Base-by-base conservation (phyloP, 345 rosid genomes). In the Hibiscus mutabilis region DNA sequence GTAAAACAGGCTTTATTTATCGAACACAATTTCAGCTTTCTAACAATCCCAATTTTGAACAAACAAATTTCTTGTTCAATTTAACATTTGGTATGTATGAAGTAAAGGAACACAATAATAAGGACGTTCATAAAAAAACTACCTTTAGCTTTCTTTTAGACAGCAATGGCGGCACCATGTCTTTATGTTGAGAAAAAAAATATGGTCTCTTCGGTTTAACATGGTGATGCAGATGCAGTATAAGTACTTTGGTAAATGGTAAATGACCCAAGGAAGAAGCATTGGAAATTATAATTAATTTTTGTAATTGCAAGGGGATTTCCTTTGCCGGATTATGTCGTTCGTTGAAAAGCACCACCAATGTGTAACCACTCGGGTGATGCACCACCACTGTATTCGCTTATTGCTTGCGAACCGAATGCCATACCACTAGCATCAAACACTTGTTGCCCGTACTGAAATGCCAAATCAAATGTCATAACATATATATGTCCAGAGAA, bases 341-440 rank as follows among this genome's bases (percentile, higher is more conserved):
- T 77, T 84, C 93, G 82, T 73, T 84, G 88, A 66, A 92, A 88
- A 66, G 91, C 82, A 60, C 91, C 74, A 47, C 94, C 91, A n/a
- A n/a, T n/a, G n/a, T n/a, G n/a, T n/a, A n/a, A n/a, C n/a, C n/a
- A n/a, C n/a, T n/a, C n/a, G n/a, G n/a, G n/a, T n/a, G n/a, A n/a
- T 27, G 98, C 64, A 63, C 86, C 86, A 6, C 82, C 87, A 53
- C 80, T 73, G 77, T 82, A 87, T 56, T 84, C 95, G 83, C 90
- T 83, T 6, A 86, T 47, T 11, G 88, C 81, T 81, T 88, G 96
- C 1, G 89, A 78, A 60, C 82, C 85, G 31, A 87, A 86, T 56
- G 84, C 85, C 80, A 87, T 73, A 35, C 85, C 90, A 76, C n/a
- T n/a, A n/a, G n/a, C n/a, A n/a, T n/a, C n/a, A n/a, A 79, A 90